These are phyloP conservation scores for Aureobasidium sp. DNA, from an alignment of 2,329 filamentous ascomycete species.

Conservation along the genomic window DNA sequence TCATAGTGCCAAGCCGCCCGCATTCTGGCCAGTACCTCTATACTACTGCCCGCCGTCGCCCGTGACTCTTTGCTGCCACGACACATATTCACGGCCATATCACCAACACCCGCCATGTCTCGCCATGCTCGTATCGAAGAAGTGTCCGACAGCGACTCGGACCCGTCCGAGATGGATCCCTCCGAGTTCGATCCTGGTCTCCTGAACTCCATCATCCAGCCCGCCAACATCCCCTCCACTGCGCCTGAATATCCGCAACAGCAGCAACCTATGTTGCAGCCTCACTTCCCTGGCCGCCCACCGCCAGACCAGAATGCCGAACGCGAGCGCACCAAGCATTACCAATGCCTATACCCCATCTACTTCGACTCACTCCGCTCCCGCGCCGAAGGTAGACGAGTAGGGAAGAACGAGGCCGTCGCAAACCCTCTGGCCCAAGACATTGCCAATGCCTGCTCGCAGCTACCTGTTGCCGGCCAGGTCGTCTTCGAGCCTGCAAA, in stretches of 20 bases:
- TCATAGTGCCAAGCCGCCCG: background rate
- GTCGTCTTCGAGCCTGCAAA: slow-evolving; percentile 86
- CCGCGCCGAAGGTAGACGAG: slow-evolving; percentile 73
- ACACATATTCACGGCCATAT: background rate
- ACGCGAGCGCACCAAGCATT: slow-evolving; percentile 58
- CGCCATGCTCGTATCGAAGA: slow-evolving; percentile 81
- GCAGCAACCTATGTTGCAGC: slow-evolving; percentile 20
- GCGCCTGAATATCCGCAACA: slow-evolving; percentile 24
- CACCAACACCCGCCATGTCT: slow-evolving; percentile 52
- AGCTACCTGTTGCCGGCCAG: slow-evolving; percentile 51
- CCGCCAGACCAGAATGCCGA: slow-evolving; percentile 33
- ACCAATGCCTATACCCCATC: slow-evolving; percentile 85
- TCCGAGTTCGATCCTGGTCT: slow-evolving; percentile 36
- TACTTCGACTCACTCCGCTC: slow-evolving; percentile 80
- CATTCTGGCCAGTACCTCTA: background rate
- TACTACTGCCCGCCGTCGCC: too few species aligned
- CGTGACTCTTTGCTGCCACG: background rate
- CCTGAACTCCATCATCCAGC: slow-evolving; percentile 17
- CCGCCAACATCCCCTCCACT: slow-evolving; percentile 15
- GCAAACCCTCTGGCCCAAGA: slow-evolving; percentile 79
- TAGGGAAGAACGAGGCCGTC: slow-evolving; percentile 63
- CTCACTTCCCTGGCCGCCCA: slow-evolving; percentile 15
- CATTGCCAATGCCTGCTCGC: slow-evolving; percentile 76
- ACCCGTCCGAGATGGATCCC: slow-evolving; percentile 78
- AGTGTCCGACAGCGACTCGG: slow-evolving; percentile 71